Percentiles rank a stretch among this genome's conserved stretches.
phyloP scores from a whole-genome alignment of 768 basidiomycete genomes.

The Mycena epipterygia region DNA sequence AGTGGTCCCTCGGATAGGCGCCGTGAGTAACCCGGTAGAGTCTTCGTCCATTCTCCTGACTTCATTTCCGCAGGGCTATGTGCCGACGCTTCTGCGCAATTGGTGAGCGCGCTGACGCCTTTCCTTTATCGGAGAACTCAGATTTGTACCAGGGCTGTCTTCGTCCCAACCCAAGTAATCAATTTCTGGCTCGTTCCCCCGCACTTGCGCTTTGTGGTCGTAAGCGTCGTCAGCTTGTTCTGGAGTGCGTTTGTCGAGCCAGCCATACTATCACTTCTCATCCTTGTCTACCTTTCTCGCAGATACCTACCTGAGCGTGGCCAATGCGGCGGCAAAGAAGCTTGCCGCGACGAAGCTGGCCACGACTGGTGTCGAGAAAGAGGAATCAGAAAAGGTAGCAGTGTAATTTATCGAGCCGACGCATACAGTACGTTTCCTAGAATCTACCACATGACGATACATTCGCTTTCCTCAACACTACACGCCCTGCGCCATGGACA shows the following conservation, averaged over 20 bases:
- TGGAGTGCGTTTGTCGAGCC: slow-evolving; percentile 72
- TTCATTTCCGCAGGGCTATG: slow-evolving; percentile 64
- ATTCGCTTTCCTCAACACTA: background rate
- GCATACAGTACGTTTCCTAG: slow-evolving; percentile 7
- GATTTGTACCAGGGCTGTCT: slow-evolving; percentile 67
- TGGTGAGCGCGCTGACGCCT: slow-evolving; percentile 60
- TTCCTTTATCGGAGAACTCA: background rate
- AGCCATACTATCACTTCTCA: background rate
- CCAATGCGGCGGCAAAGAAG: slow-evolving; percentile 54
- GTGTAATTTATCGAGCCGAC: background rate
- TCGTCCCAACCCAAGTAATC: slow-evolving; percentile 81
- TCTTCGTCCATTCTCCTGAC: background rate
- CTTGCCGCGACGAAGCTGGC: slow-evolving; percentile 3
- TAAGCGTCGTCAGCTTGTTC: slow-evolving; percentile 84
- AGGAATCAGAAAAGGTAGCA: slow-evolving; percentile 6
- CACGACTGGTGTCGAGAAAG: background rate
- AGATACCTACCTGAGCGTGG: slow-evolving; percentile 76
- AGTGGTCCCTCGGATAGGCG: slow-evolving; percentile 59
- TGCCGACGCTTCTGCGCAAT: slow-evolving; percentile 80
- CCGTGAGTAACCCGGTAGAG: slow-evolving; percentile 49
- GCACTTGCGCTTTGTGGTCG: slow-evolving; percentile 80
- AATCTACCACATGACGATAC: background rate
- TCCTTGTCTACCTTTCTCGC: background rate
- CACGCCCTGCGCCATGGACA: background rate
- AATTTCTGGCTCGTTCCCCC: slow-evolving; percentile 85